These are phyloP conservation scores for Escovopsis sp. DNA, from an alignment of 2,329 filamentous ascomycete species.

Conservation along the genomic window DNA sequence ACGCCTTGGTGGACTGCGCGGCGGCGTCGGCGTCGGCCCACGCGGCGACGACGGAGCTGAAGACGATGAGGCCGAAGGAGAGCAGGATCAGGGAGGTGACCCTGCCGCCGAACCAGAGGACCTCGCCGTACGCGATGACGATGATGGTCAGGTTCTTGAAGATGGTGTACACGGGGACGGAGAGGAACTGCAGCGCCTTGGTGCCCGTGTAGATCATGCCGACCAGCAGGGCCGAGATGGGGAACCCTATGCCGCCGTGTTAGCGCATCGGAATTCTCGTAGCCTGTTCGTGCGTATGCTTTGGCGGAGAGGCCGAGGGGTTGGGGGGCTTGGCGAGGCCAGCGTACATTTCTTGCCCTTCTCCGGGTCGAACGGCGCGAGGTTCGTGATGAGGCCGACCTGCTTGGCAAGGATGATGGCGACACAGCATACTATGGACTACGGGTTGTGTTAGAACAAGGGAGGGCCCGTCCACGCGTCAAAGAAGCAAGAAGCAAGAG, in stretches of 20 bases:
- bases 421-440: conserved; percentile 80
- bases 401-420: conserved; percentile 76
- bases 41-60: conserved; percentile 85
- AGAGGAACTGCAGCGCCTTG: conserved; percentile 90
- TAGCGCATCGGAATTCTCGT: conserved; percentile 4
- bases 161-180: conserved; percentile 96
- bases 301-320: background rate
- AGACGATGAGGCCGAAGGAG: conserved; percentile 91
- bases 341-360: conserved; percentile 82
- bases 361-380: conserved; percentile 66
- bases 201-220: conserved; percentile 98
- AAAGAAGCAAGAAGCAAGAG: background rate
- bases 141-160: conserved; percentile 99
- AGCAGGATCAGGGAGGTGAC: conserved; percentile 78
- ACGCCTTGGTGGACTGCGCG: conserved; percentile 47
- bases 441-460: conserved; percentile 6
- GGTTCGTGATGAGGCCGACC: conserved; percentile 64
- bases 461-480: background rate
- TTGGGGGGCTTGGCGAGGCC: no score
- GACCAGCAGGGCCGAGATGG: conserved; percentile 85
- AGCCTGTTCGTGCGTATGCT: background rate
- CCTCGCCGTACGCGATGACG: conserved; percentile 94
- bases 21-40: conserved; percentile 95
- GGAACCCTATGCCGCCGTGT: conserved; percentile 55
- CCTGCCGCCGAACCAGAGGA: conserved; percentile 92